These are phyloP conservation scores for Microbotryum scabiosae DNA, from an alignment of 1,284 basidiomycete species.

Conservation along the genomic window DNA sequence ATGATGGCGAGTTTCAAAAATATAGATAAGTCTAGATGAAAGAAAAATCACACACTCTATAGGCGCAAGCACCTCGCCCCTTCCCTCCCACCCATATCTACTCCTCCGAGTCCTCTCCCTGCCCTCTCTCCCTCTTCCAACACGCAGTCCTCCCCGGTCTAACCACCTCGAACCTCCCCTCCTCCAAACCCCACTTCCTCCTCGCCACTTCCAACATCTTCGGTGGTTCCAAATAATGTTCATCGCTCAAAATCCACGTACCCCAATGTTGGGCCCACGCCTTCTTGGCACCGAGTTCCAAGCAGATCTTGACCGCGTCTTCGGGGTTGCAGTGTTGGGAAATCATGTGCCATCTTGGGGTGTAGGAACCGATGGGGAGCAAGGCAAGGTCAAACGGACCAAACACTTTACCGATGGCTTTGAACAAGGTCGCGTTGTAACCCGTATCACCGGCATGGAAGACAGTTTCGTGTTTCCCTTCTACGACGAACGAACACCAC, in stretches of 20 bases:
- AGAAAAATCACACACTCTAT: no score
- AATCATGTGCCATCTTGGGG: constrained; percentile 37
- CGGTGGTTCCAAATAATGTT: constrained; percentile 29
- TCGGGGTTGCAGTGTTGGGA: constrained; percentile 43
- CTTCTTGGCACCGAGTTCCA: constrained; percentile 32
- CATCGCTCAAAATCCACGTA: constrained; percentile 46
- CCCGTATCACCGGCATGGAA: constrained; percentile 41
- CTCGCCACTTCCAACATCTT: constrained; percentile 15
- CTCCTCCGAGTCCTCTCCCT: no score
- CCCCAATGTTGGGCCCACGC: constrained; percentile 43
- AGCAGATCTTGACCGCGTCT: constrained; percentile 42
- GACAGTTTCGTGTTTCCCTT: constrained; percentile 16
- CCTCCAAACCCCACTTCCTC: background rate
- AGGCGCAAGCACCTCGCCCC: no score
- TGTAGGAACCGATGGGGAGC: constrained; percentile 38
- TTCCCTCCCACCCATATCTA: no score
- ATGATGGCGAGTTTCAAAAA: no score
- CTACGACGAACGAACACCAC: constrained; percentile 43
- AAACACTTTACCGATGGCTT: constrained; percentile 35
- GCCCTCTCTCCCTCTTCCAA: no score
- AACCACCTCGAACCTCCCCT: constrained; percentile 6
- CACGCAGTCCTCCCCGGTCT: constrained; percentile 3
- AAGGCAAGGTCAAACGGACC: constrained; percentile 36
- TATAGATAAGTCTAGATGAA: no score
- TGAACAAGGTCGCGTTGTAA: constrained; percentile 35